Base-by-base conservation (phyloP, 192 early-diverging fungal genomes). In the Spinellus fusiger region DNA sequence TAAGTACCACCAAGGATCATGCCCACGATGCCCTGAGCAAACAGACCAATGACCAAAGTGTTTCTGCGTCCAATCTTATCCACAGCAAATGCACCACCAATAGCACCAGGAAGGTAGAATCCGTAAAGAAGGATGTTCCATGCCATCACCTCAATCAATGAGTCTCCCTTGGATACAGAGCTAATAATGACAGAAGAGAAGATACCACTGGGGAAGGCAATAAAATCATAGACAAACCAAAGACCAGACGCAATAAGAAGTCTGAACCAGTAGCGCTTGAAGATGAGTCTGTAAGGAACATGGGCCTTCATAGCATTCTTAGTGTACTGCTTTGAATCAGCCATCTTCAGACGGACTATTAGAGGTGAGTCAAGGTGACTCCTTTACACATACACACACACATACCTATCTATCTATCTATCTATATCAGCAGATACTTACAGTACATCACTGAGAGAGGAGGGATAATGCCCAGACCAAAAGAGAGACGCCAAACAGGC, bases 61-160 rank as follows among this genome's bases (percentile, higher is more conserved):
- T 68, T 72, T 51, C 74, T 74, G 26, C 83, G 81, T 25, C 83
- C 83, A 37, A 84, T 74, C 48, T 35, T 57, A 44, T 84, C 83
- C 2, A 76, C 67, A 10, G 62, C 53, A 32, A 69, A 66, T 26
- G 83, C 80, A 44, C 83, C 81, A 12, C 52, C 48, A 34, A 84
- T 62, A 49, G 68, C 69, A 5, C 83, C 83, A 27, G 83, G 83
- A 4, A 84, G 66, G 52, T 77, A 84, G 61, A 84, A 82, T 6
- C 61, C 57, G 57, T 73, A 71, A 15, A 84, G 49, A 26, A 84
- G 73, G 22, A 84, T 56, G 25, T 74, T 70, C 80, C 81, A 84
- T 40, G 73, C 73, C 2, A 71, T 68, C 26, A 71, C 79, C 29
- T 70, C 35, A 15, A 79, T 73, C 9, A 77, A 56, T 0, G 70